Conservation (phyloP, 2,329 filamentous ascomycete genomes). For the Aspergillus bombycis region DNA sequence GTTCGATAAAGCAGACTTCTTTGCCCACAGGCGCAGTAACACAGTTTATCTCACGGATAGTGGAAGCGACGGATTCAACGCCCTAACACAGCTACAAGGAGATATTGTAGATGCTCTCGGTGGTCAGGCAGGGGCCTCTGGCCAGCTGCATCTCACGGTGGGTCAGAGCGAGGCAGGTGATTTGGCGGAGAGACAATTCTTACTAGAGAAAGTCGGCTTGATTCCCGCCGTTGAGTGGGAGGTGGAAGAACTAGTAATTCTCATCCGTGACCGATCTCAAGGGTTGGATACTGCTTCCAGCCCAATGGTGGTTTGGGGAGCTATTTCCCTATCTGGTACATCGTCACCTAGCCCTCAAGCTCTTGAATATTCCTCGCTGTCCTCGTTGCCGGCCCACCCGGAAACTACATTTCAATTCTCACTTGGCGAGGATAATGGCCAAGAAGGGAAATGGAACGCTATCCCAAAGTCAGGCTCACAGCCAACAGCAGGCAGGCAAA, state of each 20-base stretch:
- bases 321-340: not conserved
- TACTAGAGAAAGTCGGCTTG: conserved; percentile 6
- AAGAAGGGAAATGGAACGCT: conserved; percentile 2
- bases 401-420: not conserved
- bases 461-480: not conserved
- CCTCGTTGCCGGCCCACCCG: not conserved
- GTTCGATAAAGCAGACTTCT: conserved; percentile 8
- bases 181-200: not conserved
- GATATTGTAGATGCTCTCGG: conserved; percentile 3
- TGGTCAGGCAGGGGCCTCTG: not conserved
- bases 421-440: not conserved
- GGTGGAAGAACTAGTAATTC: conserved; percentile 1
- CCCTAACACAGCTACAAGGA: not conserved
- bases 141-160: conserved; percentile 7
- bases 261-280: conserved; percentile 10
- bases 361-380: not conserved
- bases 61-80: not conserved
- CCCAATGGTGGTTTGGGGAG: conserved; percentile 9
- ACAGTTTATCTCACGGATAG: conserved; percentile 5
- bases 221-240: conserved; percentile 7
- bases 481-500: not conserved
- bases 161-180: conserved; percentile 8
- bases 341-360: not conserved
- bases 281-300: not conserved
- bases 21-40: conserved; percentile 3